These are phyloP conservation scores for Brachypodium distachyon DNA, from an alignment of 202 grass and related monocot genomes.

Conservation along the genomic window DNA sequence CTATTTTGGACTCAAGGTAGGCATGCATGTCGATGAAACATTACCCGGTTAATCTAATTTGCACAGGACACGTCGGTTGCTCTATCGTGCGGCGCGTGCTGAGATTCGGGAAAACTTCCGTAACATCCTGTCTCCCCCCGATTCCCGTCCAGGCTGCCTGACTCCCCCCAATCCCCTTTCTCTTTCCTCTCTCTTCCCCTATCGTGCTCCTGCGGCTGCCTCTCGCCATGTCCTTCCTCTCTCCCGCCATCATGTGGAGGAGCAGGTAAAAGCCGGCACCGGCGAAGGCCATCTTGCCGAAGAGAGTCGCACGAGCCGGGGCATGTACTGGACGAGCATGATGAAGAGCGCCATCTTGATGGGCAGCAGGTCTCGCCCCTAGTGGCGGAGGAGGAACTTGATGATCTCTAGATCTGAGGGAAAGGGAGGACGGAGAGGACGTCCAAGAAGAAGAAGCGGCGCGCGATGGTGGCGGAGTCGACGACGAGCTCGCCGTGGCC, in stretches of 20 bases:
- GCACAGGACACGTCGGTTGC: too few relatives aligned
- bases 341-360: conserved; percentile 52
- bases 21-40: not conserved
- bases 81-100: too few relatives aligned
- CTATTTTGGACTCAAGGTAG: too few relatives aligned
- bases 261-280: conserved; percentile 76
- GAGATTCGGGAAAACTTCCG: too few relatives aligned
- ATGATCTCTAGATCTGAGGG: conserved; percentile 74
- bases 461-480: conserved; percentile 60
- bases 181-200: too few relatives aligned
- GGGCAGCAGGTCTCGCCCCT: conserved; percentile 38
- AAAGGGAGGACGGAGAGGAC: conserved; percentile 50
- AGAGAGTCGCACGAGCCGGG: conserved; percentile 55
- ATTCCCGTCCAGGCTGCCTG: too few relatives aligned
- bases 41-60: too few relatives aligned
- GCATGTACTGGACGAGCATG: conserved; percentile 53
- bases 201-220: too few relatives aligned
- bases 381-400: conserved; percentile 31
- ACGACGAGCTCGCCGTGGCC: conserved; percentile 89
- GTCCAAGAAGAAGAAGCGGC: conserved; percentile 56
- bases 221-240: too few relatives aligned
- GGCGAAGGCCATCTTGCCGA: conserved; percentile 52
- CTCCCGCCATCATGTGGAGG: conserved; percentile 60
- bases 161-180: too few relatives aligned
- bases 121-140: too few relatives aligned